Evolutionary conservation across 768 basidiomycete genomes (phyloP).

Genomic region (Mycena kentingensis): DNA sequence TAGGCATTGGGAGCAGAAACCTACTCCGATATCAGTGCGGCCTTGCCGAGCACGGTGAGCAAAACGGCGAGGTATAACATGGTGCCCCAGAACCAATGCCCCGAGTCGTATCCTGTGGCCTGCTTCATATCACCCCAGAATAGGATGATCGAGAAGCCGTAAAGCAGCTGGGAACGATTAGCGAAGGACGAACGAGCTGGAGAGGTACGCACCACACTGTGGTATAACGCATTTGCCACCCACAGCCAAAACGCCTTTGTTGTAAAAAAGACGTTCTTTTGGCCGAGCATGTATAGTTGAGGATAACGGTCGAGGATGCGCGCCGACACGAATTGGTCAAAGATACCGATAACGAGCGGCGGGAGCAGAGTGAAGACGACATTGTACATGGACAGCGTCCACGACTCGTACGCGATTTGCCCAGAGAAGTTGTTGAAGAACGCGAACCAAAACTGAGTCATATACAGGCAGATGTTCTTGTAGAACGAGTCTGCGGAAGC

Average conservation of each 20-base stretch:
- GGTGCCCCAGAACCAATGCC: slow-evolving; percentile 99
- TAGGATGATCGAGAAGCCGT: slow-evolving; percentile 82
- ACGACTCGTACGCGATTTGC: slow-evolving; percentile 97
- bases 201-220: slow-evolving; percentile 62
- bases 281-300: slow-evolving; percentile 92
- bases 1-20: slow-evolving; percentile 33
- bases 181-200: background rate
- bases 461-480: slow-evolving; percentile 97
- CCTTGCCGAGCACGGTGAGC: slow-evolving; percentile 95
- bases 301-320: slow-evolving; percentile 96
- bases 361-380: slow-evolving; percentile 95
- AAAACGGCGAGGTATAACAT: slow-evolving; percentile 92
- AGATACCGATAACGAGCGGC: slow-evolving; percentile 95
- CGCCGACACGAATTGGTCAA: slow-evolving; percentile 98
- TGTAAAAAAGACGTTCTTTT: slow-evolving; percentile 92
- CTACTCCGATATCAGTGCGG: slow-evolving; percentile 95
- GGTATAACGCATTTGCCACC: slow-evolving; percentile 86
- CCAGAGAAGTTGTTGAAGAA: slow-evolving; percentile 99
- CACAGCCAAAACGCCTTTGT: slow-evolving; percentile 91
- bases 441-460: slow-evolving; percentile 99
- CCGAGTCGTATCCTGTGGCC: slow-evolving; percentile 77
- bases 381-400: slow-evolving; percentile 97
- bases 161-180: slow-evolving; percentile 62
- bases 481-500: slow-evolving; percentile 84
- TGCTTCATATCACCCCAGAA: slow-evolving; percentile 94